Percentiles rank a stretch among this genome's conserved stretches.
Evolutionary conservation across 2,329 filamentous ascomycete genomes (phyloP).

Genomic region (Diaporthe sp.): DNA sequence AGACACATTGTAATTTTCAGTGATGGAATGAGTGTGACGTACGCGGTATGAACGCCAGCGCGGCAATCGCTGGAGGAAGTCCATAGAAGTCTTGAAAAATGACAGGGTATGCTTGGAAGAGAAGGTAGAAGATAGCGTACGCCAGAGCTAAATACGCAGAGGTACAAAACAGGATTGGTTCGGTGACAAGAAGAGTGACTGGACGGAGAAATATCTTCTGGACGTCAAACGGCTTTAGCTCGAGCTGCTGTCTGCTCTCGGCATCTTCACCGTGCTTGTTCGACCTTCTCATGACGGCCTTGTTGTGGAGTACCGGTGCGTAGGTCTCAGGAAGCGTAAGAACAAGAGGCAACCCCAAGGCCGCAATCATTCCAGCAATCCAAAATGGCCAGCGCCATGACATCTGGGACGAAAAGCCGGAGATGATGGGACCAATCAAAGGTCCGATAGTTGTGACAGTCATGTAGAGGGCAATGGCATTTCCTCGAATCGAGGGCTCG

Average conservation of each 20-base stretch:
- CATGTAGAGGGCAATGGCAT: slow-evolving; percentile 1
- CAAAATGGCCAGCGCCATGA: slow-evolving; percentile 6
- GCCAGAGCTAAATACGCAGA: background rate
- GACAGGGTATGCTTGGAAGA: slow-evolving; percentile 11
- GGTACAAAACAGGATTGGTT: background rate
- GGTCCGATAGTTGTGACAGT: slow-evolving; percentile 3
- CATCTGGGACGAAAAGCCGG: slow-evolving; percentile 6
- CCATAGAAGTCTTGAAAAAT: background rate
- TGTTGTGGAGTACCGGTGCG: background rate
- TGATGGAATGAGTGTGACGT: background rate
- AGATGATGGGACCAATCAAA: slow-evolving; percentile 1
- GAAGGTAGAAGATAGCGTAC: background rate
- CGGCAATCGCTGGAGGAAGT: background rate
- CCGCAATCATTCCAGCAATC: slow-evolving; percentile 5
- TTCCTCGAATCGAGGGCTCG: background rate
- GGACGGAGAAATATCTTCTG: slow-evolving; percentile 1
- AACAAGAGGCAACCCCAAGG: background rate
- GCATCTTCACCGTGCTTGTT: background rate
- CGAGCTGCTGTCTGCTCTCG: background rate
- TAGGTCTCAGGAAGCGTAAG: background rate
- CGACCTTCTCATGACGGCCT: background rate
- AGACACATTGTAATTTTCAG: background rate
- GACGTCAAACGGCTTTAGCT: background rate
- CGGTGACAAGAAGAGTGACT: background rate
- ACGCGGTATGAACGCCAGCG: slow-evolving; percentile 12